Base-by-base conservation (phyloP, 768 basidiomycete species). In the Mycena rosella region DNA sequence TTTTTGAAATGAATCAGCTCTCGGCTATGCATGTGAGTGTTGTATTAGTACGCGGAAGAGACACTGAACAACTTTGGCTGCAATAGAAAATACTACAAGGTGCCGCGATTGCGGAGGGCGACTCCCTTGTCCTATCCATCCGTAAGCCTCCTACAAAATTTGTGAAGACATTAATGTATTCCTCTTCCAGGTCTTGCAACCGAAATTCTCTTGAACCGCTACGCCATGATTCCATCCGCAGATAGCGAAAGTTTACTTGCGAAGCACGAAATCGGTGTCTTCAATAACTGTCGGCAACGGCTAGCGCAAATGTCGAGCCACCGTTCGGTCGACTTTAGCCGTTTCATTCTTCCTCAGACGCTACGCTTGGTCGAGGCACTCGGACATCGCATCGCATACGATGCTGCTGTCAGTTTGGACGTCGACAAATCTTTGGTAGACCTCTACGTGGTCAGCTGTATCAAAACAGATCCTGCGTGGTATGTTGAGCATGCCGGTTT, bases 341-440 rank as follows among this genome's bases (percentile, higher is more conserved):
- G 74, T 9, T 72, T 76, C 42, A 34, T 86, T 27, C 81, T 87
- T 26, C 86, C 85, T 0, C 78, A 76, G 26, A 83, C 84, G 59
- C 77, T 81, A 26, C 64, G 67, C 1, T 58, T 83, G 1, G 68
- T 86, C 30, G 79, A 83, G 61, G 82, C 85, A 8, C 81, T 86
- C 59, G 86, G 85, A 0, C 80, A 85, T 67, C 78, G 83, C 2
- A 77, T 85, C 54, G 82, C 84, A 2, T 84, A 84, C 61, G 83
- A 83, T 1, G 82, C 83, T 0, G 84, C 80, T 3, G 67, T 80
- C 5, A 67, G 54, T 0, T 69, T 59, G 2, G 76, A 75, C 0
- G 52, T 86, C 0, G 72, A 74, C 3, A 61, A 69, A 29, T 70
- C 68, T 7, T 70, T 87, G n/a, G 63, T 84, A 29, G 78, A 83